Base-by-base conservation (phyloP, 2,329 filamentous ascomycete species). In the Cyphellophora europaea region DNA sequence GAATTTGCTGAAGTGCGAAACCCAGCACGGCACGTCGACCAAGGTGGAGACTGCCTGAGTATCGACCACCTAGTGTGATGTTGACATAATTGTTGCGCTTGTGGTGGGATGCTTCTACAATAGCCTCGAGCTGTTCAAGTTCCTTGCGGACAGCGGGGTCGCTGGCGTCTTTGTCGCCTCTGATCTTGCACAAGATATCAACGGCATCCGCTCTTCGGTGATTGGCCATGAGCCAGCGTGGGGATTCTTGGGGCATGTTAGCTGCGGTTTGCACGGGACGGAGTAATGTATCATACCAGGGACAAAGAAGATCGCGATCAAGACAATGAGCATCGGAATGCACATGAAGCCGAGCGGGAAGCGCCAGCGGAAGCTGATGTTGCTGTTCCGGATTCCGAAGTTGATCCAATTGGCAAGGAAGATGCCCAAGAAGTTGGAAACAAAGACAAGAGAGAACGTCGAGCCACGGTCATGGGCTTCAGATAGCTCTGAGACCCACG, bases 1-100 rank as follows among this genome's bases (percentile, higher is more conserved):
- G 59, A 42, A 65, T 64, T 45, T 57, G 56, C 40, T 65, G 62
- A 32, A 65, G 54, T 15, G 53, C 48, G 30, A 65, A 48, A 27
- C 61, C 60, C 38, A 66, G 53, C 45, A 56, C 50, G 23, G 59
- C 61, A 19, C 62, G 56, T 16, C 58, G 55, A 19, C 59, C 61
- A 13, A 65, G 52, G 41, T 63, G 48, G 19, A 51, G 58, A 19
- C 52, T 53, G 17, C 56, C 53, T 5, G 56, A 60, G 36, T 57
- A 52, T 10, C 53, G 50, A 33, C 42, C 42, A 15, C 51, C 62
- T 30, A 56, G 48, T 34, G 62, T 43, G 30, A 66, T 59, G 44
- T 61, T 63, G 43, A 55, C 34, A 35, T 63, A 53, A 41, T 61
- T 49, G 34, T 60, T 50, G 14, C 58, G 56, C 41, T 57, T 57